phyloP scores from a whole-genome alignment of 2,329 filamentous ascomycete genomes.

The Didymella lethalis region DNA sequence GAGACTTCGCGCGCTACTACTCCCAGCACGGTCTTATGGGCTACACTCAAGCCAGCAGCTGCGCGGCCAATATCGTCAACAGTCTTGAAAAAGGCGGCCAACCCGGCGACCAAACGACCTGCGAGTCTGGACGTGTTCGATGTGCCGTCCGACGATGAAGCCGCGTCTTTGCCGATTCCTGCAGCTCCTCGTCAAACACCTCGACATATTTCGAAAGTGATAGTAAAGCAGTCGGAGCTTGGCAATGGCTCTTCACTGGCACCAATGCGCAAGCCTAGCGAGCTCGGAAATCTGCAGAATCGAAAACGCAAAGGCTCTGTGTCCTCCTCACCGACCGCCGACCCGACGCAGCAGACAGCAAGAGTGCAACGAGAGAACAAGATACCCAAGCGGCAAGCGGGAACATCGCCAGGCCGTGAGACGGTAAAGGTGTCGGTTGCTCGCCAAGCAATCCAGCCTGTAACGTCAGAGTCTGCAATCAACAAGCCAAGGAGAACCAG shows the following conservation, averaged over 20 bases:
- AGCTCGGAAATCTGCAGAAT: conserved; percentile 42
- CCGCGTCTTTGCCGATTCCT: conserved; percentile 27
- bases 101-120: conserved; percentile 13
- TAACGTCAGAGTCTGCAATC: conserved; percentile 13
- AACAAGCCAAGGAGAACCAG: conserved; percentile 42
- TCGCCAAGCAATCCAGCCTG: not conserved
- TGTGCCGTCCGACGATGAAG: conserved; percentile 40
- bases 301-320: conserved; percentile 41
- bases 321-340: conserved; percentile 24
- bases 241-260: not conserved
- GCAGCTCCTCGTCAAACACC: conserved; percentile 18
- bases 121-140: conserved; percentile 34
- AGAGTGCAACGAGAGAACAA: conserved; percentile 36
- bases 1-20: conserved; percentile 26
- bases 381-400: conserved; percentile 37
- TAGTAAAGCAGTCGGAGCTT: conserved; percentile 21
- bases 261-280: conserved; percentile 33
- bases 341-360: conserved; percentile 18
- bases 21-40: conserved; percentile 12
- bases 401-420: conserved; percentile 27
- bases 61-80: not conserved
- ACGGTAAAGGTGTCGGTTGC: not conserved
- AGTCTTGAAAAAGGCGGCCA: conserved; percentile 18
- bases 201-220: conserved; percentile 23
- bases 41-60: not conserved